Evolutionary conservation across 352 stramenopile species (phyloP), one percentile per base, ranked within the genome.

Genomic region (Phytophthora crassamura): DNA sequence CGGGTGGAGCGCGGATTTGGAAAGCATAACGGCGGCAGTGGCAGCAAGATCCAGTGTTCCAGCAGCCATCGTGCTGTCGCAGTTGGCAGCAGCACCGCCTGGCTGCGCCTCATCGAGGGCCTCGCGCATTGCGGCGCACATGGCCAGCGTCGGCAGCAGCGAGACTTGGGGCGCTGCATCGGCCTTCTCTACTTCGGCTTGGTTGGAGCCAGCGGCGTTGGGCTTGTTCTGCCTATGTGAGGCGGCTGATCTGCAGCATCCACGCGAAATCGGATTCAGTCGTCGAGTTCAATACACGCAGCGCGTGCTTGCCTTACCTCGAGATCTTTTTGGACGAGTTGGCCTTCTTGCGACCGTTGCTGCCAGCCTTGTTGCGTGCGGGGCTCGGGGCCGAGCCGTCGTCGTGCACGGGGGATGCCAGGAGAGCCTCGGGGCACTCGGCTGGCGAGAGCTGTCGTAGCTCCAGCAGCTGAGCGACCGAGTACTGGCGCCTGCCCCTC

Each of bases 401-500:
- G 35, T 78, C 60, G 4, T 38, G 38, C 25, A 78, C 70, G 15
- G 66, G 65, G 9, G 55, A 69, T n/a, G n/a, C 15, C 28, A 75
- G 5, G 9, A 78, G 36, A 41, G 32, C 22, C 12, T 59, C 39
- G 15, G 70, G 70, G 22, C 66, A 75, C 7, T 67, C 57, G 12
- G 20, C 53, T 33, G 52, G 42, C 11, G 70, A 75, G 33, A 9
- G 38, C 32, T 73, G 55, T 6, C 62, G 66, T 20, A 78, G 7
- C 16, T 67, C 61, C 10, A 75, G 38, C 45, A 78, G 40, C 11
- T 59, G 32, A 14, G 36, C 46, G 45, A 78, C 59, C 0, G 66
- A 67, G 54, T 78, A 78, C 49, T 58, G 10, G 16, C 7, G 39
- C 36, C 67, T 75, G 25, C 49, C 50, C 32, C 30, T 28, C 18